These are phyloP conservation scores for Metschnikowia lunata DNA, from an alignment of 805 yeast species.

Conservation along the genomic window DNA sequence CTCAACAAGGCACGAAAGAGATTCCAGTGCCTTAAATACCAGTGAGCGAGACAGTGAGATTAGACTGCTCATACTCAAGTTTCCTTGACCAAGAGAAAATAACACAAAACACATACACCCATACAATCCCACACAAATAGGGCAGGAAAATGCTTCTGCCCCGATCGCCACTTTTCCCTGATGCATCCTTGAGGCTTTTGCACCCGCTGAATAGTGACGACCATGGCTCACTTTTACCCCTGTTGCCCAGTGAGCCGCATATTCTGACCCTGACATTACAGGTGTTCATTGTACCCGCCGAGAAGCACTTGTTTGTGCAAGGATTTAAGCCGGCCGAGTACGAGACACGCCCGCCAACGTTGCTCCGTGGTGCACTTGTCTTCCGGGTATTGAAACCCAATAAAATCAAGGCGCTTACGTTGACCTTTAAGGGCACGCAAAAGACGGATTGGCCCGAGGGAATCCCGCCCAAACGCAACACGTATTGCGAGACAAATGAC, in stretches of 20 bases:
- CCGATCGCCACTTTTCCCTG: conserved; percentile 25
- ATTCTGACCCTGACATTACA: conserved; percentile 63
- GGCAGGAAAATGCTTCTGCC: neutral
- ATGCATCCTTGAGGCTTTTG: conserved; percentile 16
- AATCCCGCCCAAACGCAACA: conserved; percentile 80
- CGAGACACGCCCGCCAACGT: conserved; percentile 64
- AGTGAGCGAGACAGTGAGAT: too few relatives aligned
- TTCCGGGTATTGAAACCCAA: conserved; percentile 67
- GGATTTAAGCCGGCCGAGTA: conserved; percentile 72
- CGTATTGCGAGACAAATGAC: conserved; percentile 59
- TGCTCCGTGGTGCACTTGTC: conserved; percentile 75
- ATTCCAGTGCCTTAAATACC: too few relatives aligned
- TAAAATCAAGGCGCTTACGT: conserved; percentile 58
- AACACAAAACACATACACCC: too few relatives aligned
- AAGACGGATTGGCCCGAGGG: conserved; percentile 98
- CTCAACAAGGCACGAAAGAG: too few relatives aligned
- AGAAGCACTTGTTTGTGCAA: conserved; percentile 72
- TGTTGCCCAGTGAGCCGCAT: conserved; percentile 51
- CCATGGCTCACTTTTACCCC: conserved; percentile 25
- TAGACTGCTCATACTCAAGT: too few relatives aligned
- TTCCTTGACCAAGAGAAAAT: too few relatives aligned
- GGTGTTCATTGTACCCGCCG: conserved; percentile 72
- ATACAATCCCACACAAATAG: neutral
- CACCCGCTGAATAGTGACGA: conserved; percentile 8
- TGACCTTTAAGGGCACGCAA: conserved; percentile 62